These are phyloP conservation scores for Paramecium pentaurelia DNA, from an alignment of 73 alveolate species.

Conservation along the genomic window DNA sequence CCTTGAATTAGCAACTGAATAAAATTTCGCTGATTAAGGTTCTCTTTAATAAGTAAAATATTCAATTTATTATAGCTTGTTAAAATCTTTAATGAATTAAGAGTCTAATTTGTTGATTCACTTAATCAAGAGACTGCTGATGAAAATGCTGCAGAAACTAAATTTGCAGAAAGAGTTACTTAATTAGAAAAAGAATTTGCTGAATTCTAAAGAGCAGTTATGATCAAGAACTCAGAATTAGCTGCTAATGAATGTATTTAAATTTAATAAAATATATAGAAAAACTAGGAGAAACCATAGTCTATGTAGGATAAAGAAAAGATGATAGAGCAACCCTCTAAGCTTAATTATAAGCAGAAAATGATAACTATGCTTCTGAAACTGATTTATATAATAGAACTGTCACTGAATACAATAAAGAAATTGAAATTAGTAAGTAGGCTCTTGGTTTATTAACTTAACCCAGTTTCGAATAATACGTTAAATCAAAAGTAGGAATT, in stretches of 20 bases:
- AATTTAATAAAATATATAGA: background rate
- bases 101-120: constrained; percentile 29
- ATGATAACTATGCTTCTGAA: constrained; percentile 39
- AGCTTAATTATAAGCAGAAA: constrained; percentile 36
- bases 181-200: constrained; percentile 28
- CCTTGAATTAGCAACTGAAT: constrained; percentile 46
- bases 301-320: background rate
- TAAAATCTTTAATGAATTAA: constrained; percentile 45
- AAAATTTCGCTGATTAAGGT: constrained; percentile 43
- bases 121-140: constrained; percentile 5
- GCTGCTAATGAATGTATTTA: constrained; percentile 34
- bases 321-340: constrained; percentile 1
- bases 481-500: constrained; percentile 33
- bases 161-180: constrained; percentile 21
- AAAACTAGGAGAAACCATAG: constrained; percentile 2
- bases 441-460: background rate
- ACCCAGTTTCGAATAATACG: constrained; percentile 40
- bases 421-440: background rate
- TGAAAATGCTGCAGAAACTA: constrained; percentile 4
- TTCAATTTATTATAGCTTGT: background rate
- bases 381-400: constrained; percentile 19
- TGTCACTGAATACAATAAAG: constrained; percentile 21
- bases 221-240: constrained; percentile 21
- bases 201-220: constrained; percentile 51
- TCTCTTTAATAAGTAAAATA: constrained; percentile 10